Evolutionary conservation across 208 protist species (phyloP), one percentile per base, ranked within the genome.

Genomic region (Acanthamoeba triangularis): DNA sequence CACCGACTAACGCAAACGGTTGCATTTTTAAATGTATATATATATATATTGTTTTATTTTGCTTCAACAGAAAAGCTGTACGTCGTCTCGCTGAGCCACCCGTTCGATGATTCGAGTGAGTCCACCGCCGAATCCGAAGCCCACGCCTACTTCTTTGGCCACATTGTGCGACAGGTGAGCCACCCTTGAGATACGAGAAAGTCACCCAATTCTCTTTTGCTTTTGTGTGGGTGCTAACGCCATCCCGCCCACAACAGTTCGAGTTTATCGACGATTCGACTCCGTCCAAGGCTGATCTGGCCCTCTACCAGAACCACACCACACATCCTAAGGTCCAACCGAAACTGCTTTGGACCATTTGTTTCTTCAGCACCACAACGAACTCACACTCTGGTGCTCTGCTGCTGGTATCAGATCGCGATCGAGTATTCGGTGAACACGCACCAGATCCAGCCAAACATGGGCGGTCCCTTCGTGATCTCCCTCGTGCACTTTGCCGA

Each of bases 401-500:
- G 52, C 7, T 56, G 13, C 18, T 4, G 52, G 8, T 18, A 2
- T 54, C 33, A 82, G 74, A 82, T 82, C 25, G 74, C 74, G 23
- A 82, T 82, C 74, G 74, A 82, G 44, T 82, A 52, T 14, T 28
- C 37, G 33, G 4, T n/a, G 74, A 30, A 5, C 25, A 54, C 74
- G 23, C 33, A 54, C 74, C 74, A 82, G 25, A 82, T 82, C 74
- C 74, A 82, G 74, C 74, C 74, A 3, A 54, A 25, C 41, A 82
- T 82, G 74, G 74, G 74, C 16, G 41, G 74, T 28, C 74, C 74
- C 4, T 82, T 82, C 44, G 35, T 82, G 10, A 49, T 82, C 18
- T 52, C 74, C 74, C 74, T 82, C 37, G 30, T 82, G 74, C 74
- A 82, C 74, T 82, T 82, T 82, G 74, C 37, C 44, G 74, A 82